Percentiles rank a stretch among this genome's conserved stretches.
Evolutionary conservation across 352 stramenopile genomes (phyloP).

Genomic region (Phytophthora multivora): DNA sequence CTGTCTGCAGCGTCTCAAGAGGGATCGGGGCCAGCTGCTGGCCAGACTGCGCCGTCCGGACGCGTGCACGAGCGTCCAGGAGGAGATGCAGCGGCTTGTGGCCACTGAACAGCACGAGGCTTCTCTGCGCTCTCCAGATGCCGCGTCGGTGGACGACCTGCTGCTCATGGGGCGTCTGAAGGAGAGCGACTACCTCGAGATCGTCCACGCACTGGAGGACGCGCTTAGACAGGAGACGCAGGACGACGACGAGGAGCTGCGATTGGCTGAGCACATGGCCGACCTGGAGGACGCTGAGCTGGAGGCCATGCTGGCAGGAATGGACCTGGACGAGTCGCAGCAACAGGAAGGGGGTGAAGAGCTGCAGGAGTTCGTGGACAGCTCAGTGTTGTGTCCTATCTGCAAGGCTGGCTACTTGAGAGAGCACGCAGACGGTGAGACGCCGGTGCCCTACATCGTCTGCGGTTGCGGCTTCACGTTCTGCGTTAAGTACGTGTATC

Average conservation of each 20-base stretch:
- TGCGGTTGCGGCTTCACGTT: constrained; percentile 67
- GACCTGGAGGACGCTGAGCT: constrained; percentile 75
- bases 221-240: constrained; percentile 57
- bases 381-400: constrained; percentile 43
- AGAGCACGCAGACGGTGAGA: constrained; percentile 18
- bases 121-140: constrained; percentile 3
- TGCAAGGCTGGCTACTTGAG: constrained; percentile 49
- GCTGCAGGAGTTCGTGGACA: neutral
- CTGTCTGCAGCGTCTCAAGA: constrained; percentile 70
- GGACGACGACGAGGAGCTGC: constrained; percentile 44
- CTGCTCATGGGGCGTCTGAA: constrained; percentile 57
- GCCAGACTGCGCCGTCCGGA: constrained; percentile 64
- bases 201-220: constrained; percentile 76
- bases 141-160: constrained; percentile 69
- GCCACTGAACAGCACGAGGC: constrained; percentile 41
- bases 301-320: constrained; percentile 65
- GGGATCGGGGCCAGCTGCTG: constrained; percentile 64
- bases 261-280: constrained; percentile 57
- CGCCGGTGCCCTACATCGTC: constrained; percentile 29
- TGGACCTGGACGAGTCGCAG: constrained; percentile 40
- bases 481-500: constrained; percentile 46
- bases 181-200: constrained; percentile 77
- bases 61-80: constrained; percentile 49
- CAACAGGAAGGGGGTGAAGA: constrained; percentile 2
- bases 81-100: constrained; percentile 70